Evolutionary conservation across 2,329 filamentous ascomycete species (phyloP).

Genomic region (Pseudocercospora eumusae): DNA sequence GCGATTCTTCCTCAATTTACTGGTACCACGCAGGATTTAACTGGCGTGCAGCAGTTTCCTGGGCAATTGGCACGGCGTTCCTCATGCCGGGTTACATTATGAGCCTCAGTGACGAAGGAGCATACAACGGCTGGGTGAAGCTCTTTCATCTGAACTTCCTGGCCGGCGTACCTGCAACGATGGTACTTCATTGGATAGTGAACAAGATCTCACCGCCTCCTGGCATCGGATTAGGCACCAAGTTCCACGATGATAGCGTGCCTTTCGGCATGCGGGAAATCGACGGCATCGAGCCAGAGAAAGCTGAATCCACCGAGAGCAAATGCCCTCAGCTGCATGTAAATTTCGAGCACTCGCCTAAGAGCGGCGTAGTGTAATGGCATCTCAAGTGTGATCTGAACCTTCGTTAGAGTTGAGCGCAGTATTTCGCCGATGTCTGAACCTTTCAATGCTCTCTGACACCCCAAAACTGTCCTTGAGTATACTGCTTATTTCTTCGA

Average conservation of each 20-base stretch:
- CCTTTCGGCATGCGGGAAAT: background rate
- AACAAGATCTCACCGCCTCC: slow-evolving; percentile 37
- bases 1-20: slow-evolving; percentile 3
- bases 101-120: slow-evolving; percentile 1
- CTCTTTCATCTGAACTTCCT: slow-evolving; percentile 43
- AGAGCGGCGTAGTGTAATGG: background rate
- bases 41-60: slow-evolving; percentile 8
- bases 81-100: slow-evolving; percentile 9
- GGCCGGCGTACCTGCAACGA: slow-evolving; percentile 40
- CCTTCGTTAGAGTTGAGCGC: background rate
- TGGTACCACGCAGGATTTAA: slow-evolving; percentile 9
- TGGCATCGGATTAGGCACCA: slow-evolving; percentile 30
- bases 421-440: background rate
- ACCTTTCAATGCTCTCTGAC: slow-evolving; percentile 23
- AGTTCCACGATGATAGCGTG: slow-evolving; percentile 8
- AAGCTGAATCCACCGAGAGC: background rate
- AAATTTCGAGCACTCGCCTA: background rate
- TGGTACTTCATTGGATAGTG: slow-evolving; percentile 30
- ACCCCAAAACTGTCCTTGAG: slow-evolving; percentile 72
- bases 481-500: slow-evolving; percentile 77
- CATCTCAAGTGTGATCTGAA: background rate
- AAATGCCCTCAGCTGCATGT: background rate
- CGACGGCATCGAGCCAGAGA: slow-evolving; percentile 5
- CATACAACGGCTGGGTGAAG: slow-evolving; percentile 11
- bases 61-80: slow-evolving; percentile 4